phyloP scores from a whole-genome alignment of 768 basidiomycete genomes.

The Boletus barrowsii region DNA sequence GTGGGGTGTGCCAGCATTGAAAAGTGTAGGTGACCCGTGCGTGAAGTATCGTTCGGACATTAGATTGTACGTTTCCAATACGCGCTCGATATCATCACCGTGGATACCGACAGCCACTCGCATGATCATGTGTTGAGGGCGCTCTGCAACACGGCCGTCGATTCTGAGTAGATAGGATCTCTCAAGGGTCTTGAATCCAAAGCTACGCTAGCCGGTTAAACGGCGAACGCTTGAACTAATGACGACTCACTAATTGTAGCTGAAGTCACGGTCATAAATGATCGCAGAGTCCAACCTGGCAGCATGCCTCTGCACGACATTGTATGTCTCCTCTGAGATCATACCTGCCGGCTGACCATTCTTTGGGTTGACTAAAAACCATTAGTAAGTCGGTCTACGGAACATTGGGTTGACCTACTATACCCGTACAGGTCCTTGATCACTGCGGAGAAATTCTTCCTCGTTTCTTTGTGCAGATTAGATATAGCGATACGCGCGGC shows the following conservation, averaged over 20 bases:
- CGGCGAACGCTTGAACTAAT: neutral
- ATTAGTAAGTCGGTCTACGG: neutral
- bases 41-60: slow-evolving; percentile 99
- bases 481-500: slow-evolving; percentile 99
- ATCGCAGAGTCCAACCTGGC: slow-evolving; percentile 86
- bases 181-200: slow-evolving; percentile 99
- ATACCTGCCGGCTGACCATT: slow-evolving; percentile 82
- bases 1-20: slow-evolving; percentile 96
- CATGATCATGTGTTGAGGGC: slow-evolving; percentile 99
- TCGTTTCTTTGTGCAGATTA: slow-evolving; percentile 98
- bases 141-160: slow-evolving; percentile 91
- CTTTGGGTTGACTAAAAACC: slow-evolving; percentile 84
- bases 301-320: slow-evolving; percentile 77
- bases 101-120: slow-evolving; percentile 98
- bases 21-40: slow-evolving; percentile 95
- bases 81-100: slow-evolving; percentile 82
- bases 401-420: slow-evolving; percentile 44
- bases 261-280: slow-evolving; percentile 98
- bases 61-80: slow-evolving; percentile 88
- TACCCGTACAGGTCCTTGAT: slow-evolving; percentile 89
- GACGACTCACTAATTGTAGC: slow-evolving; percentile 80
- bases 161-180: slow-evolving; percentile 95
- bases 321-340: slow-evolving; percentile 88
- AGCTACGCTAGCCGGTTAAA: slow-evolving; percentile 43
- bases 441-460: slow-evolving; percentile 93